A percentile compares a stretch with the other conserved stretches of the same genome.
Conservation (phyloP, 2,329 filamentous ascomycete species). For the Fusarium mangiferae region DNA sequence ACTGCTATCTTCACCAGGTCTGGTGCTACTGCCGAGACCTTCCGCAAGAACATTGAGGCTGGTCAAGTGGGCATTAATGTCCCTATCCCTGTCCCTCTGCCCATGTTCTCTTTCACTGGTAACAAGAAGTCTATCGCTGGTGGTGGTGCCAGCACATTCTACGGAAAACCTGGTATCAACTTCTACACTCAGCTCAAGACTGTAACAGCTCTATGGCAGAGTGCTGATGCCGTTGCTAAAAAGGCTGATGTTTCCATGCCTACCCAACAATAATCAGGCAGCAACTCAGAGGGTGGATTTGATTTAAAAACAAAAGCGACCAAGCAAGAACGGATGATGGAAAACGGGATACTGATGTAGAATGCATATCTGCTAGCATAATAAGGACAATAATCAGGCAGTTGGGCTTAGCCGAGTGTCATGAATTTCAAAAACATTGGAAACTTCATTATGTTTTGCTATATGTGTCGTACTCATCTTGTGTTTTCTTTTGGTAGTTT, state of each 20-base stretch:
- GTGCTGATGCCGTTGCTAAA: slow-evolving; percentile 83
- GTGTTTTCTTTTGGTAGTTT: not conserved
- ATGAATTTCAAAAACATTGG: slow-evolving; percentile 25
- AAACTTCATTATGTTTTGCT: not conserved
- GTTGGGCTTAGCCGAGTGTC: slow-evolving; percentile 3
- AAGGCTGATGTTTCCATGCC: slow-evolving; percentile 94
- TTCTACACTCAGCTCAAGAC: slow-evolving; percentile 99
- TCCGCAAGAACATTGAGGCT: slow-evolving; percentile 84
- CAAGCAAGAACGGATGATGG: slow-evolving; percentile 8
- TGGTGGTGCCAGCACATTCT: slow-evolving; percentile 92
- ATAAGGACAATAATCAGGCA: not conserved
- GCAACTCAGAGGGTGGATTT: not conserved
- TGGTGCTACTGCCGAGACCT: slow-evolving; percentile 79
- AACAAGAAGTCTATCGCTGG: slow-evolving; percentile 94
- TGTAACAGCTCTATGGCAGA: slow-evolving; percentile 90
- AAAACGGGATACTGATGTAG: not conserved
- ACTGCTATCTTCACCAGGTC: slow-evolving; percentile 85
- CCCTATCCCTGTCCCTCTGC: slow-evolving; percentile 77
- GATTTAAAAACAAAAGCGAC: not conserved
- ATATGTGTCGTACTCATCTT: not conserved
- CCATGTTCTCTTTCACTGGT: slow-evolving; percentile 78
- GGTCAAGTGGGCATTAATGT: slow-evolving; percentile 90
- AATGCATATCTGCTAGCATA: slow-evolving; percentile 24
- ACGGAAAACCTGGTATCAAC: slow-evolving; percentile 89
- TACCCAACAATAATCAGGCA: slow-evolving; percentile 52